Evolutionary conservation across 805 yeast genomes (phyloP).

Genomic region (Ogataea nitratoaversa): DNA sequence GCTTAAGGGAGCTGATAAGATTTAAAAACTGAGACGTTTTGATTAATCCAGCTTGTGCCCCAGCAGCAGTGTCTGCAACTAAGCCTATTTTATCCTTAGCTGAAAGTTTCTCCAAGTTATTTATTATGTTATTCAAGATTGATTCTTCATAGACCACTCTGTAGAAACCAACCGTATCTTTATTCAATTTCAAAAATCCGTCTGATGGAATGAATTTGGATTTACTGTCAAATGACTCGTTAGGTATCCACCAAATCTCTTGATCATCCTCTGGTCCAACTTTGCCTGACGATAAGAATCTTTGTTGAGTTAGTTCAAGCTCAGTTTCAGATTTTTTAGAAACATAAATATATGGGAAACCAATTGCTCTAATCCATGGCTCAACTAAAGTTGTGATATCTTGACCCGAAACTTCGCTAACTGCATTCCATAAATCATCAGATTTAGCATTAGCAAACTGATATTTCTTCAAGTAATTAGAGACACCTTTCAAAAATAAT

Average conservation of each 20-base stretch:
- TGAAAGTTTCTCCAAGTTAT: conserved; percentile 35
- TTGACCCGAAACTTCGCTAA: conserved; percentile 57
- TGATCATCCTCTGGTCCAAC: conserved; percentile 52
- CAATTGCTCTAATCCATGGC: conserved; percentile 69
- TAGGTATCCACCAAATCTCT: conserved; percentile 58
- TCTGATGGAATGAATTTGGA: conserved; percentile 14
- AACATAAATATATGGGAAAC: conserved; percentile 66
- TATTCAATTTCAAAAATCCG: conserved; percentile 41
- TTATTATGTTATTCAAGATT: conserved; percentile 37
- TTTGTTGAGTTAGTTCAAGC: conserved; percentile 47
- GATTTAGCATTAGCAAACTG: conserved; percentile 71
- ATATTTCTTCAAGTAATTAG: conserved; percentile 60
- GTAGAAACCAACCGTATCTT: conserved; percentile 47
- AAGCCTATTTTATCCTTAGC: conserved; percentile 50
- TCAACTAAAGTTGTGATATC: conserved; percentile 59
- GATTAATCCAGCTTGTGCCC: conserved; percentile 43
- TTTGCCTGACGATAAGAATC: conserved; percentile 63
- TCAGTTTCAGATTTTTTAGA: conserved; percentile 27
- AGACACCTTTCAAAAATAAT: conserved; percentile 67
- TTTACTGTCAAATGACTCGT: conserved; percentile 25
- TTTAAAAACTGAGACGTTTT: conserved; percentile 42
- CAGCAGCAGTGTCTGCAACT: conserved; percentile 48
- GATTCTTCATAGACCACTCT: conserved; percentile 48
- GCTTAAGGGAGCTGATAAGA: conserved; percentile 32
- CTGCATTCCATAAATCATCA: conserved; percentile 65